These are phyloP conservation scores for Tolypocladium sp. DNA, from an alignment of 2,329 filamentous ascomycete species.

Conservation along the genomic window DNA sequence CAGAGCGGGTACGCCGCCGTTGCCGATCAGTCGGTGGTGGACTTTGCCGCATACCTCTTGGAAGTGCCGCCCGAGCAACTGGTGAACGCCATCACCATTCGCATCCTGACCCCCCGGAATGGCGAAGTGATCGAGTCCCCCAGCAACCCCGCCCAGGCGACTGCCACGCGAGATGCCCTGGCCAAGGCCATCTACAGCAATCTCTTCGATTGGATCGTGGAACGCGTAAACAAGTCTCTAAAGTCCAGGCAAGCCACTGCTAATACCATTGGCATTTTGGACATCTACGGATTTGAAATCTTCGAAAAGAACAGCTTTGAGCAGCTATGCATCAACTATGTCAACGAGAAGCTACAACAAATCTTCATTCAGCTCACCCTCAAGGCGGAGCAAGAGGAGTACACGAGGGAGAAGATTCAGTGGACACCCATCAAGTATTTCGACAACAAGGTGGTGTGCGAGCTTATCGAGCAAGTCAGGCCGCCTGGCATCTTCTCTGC, in stretches of 20 bases:
- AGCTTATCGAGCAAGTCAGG: constrained; percentile 84
- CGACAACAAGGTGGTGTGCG: constrained; percentile 98
- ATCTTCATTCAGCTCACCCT: constrained; percentile 98
- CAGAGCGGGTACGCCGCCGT: constrained; percentile 83
- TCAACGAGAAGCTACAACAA: constrained; percentile 98
- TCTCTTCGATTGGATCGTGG: constrained; percentile 97
- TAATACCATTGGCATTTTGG: constrained; percentile 90
- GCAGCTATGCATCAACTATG: constrained; percentile 98
- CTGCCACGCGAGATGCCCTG: constrained; percentile 79
- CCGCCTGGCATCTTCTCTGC: constrained; percentile 91
- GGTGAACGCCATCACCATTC: constrained; percentile 79
- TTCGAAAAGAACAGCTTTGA: constrained; percentile 99
- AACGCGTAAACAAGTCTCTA: constrained; percentile 80
- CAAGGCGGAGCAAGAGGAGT: constrained; percentile 96
- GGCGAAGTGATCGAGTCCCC: constrained; percentile 65
- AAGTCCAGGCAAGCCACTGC: constrained; percentile 65
- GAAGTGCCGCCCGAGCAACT: constrained; percentile 77
- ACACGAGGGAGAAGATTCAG: constrained; percentile 88
- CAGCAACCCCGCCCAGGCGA: constrained; percentile 78
- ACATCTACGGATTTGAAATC: constrained; percentile 99
- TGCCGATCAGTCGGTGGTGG: constrained; percentile 79
- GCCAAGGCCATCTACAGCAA: constrained; percentile 97
- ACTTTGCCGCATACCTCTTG: constrained; percentile 88
- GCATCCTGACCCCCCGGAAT: constrained; percentile 64
- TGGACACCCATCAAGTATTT: constrained; percentile 99